phyloP scores from a whole-genome alignment of 2,329 filamentous ascomycete species.

The Escovopsis weberi region DNA sequence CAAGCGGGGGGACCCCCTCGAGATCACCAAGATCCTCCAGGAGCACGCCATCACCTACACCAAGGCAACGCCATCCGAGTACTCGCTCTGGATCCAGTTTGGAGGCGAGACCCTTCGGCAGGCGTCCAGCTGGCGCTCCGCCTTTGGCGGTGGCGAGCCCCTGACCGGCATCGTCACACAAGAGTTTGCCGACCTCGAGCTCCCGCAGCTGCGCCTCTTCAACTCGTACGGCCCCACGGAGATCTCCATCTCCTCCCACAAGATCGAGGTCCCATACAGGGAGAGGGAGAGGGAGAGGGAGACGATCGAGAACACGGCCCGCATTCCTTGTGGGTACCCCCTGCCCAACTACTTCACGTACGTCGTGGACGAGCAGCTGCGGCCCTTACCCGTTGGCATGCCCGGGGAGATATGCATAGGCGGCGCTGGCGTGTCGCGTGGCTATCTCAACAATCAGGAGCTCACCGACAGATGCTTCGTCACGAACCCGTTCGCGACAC shows the following conservation, averaged over 20 bases:
- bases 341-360: slow-evolving; percentile 20
- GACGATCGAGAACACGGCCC: not conserved
- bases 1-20: slow-evolving; percentile 15
- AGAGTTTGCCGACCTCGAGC: slow-evolving; percentile 1
- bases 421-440: slow-evolving; percentile 24
- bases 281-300: not conserved
- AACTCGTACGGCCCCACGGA: slow-evolving; percentile 19
- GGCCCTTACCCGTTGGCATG: slow-evolving; percentile 6
- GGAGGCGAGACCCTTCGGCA: slow-evolving; percentile 5
- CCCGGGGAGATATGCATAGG: slow-evolving; percentile 7
- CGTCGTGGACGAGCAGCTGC: slow-evolving; percentile 21
- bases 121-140: slow-evolving; percentile 8
- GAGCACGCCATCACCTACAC: slow-evolving; percentile 23
- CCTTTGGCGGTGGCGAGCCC: slow-evolving; percentile 16
- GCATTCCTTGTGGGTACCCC: not conserved
- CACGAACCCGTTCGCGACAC: slow-evolving; percentile 1
- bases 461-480: slow-evolving; percentile 4
- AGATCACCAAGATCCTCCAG: slow-evolving; percentile 20
- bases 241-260: slow-evolving; percentile 2
- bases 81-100: slow-evolving; percentile 15
- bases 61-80: slow-evolving; percentile 26
- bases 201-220: slow-evolving; percentile 4
- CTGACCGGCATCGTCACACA: slow-evolving; percentile 6
- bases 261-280: not conserved
- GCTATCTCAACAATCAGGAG: slow-evolving; percentile 21